These are phyloP conservation scores for Elongisporangium senticosum DNA, from an alignment of 352 stramenopile species.

Conservation along the genomic window DNA sequence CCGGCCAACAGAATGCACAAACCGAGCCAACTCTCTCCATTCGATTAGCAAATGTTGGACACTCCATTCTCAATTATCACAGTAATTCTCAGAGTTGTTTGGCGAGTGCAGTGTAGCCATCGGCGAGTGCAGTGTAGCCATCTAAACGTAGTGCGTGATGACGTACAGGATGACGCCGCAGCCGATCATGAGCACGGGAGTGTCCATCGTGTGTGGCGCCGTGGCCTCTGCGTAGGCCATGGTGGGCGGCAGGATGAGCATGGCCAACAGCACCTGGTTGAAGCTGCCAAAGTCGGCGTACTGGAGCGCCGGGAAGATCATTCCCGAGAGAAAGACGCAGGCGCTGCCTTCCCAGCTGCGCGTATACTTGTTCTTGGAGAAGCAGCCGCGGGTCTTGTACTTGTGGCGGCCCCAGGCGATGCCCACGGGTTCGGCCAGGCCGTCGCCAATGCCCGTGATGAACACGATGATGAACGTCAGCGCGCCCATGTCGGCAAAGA, in stretches of 20 bases:
- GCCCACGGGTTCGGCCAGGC: slow-evolving; percentile 67
- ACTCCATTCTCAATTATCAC: background rate
- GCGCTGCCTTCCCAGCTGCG: slow-evolving; percentile 79
- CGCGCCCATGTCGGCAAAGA: slow-evolving; percentile 51
- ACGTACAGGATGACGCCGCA: slow-evolving; percentile 67
- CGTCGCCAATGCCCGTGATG: slow-evolving; percentile 77
- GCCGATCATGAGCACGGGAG: slow-evolving; percentile 76
- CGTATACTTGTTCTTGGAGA: slow-evolving; percentile 82
- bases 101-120: background rate
- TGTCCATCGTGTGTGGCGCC: slow-evolving; percentile 82
- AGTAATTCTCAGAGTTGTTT: background rate
- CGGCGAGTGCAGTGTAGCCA: background rate
- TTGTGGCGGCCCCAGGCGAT: slow-evolving; percentile 82
- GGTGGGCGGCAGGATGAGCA: slow-evolving; percentile 73
- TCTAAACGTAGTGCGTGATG: slow-evolving; percentile 43
- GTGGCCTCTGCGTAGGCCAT: slow-evolving; percentile 84
- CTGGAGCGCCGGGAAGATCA: slow-evolving; percentile 57
- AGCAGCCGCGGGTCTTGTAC: slow-evolving; percentile 80
- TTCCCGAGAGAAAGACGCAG: slow-evolving; percentile 71
- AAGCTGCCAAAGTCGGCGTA: slow-evolving; percentile 75
- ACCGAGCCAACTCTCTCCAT: too few species aligned
- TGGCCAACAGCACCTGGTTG: slow-evolving; percentile 65
- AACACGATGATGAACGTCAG: slow-evolving; percentile 79
- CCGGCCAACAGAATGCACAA: too few species aligned
- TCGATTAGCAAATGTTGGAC: too few species aligned